Evolutionary conservation across 306 rosid species (phyloP), one percentile per base, ranked within the genome.

Genomic region (Nissolia schottii): DNA sequence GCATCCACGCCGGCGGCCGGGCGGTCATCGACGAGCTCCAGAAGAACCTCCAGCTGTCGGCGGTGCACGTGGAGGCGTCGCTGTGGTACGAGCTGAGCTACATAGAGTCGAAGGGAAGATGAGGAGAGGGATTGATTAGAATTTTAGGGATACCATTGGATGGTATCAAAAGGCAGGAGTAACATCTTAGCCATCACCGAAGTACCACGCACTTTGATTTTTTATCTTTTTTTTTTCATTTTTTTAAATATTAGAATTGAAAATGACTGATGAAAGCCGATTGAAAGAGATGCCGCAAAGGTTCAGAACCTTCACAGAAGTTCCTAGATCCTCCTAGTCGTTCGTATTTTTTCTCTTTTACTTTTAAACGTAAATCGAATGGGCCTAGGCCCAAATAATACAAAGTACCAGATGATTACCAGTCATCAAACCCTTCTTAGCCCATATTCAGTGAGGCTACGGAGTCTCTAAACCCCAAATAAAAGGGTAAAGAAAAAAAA

Each of bases 11-110:
- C 0, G 98, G 98, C 0, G 98, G 98, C 0, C 78, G 98, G 12
- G 98, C 98, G 0, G 99, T 94, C 19, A 94, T 94, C 37, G 99
- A 94, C 6, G 99, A 94, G 67, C 45, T 94, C 34, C 99, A 94
- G 86, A 94, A 89, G 90, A 94, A 91, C 9, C 87, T 94, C 1
- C 99, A 94, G 83, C 89, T 94, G 0, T 94, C 99, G 0, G 20
- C 86, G 0, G 97, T 91, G 77, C 99, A 94, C 51, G 96, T 93
- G 20, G 99, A 94, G 73, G 99, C 99, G 0, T 94, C 99, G 0
- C 85, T 94, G 0, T 94, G 99, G 99, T 94, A 94, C 35, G 99
- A 94, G 64, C 24, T 93, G 23, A 84, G 68, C 16, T 93, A 93
- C 45, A 87, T 93, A 4, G 98, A 93, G 20, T 87, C 98, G 0